Percentiles rank a stretch among this genome's conserved stretches.
Evolutionary conservation across 495 filamentous ascomycete genomes (phyloP).

Genomic region (Podospora comata): DNA sequence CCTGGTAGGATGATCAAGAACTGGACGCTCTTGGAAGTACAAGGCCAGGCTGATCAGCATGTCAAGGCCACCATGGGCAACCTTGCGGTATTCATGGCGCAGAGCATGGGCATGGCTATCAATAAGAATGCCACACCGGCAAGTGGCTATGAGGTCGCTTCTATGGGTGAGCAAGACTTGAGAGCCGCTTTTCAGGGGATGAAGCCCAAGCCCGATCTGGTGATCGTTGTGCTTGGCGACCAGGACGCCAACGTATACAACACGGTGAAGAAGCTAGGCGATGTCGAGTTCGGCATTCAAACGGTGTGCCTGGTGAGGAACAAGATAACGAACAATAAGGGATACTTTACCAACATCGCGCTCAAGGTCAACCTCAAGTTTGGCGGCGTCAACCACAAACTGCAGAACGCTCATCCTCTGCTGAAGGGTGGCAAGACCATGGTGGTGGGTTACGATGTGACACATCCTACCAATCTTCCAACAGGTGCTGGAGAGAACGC

Average conservation of each 20-base stretch:
- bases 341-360: slow-evolving; percentile 69
- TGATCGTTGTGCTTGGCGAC: slow-evolving; percentile 61
- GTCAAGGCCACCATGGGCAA: slow-evolving; percentile 33
- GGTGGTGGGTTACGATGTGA: slow-evolving; percentile 84
- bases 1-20: slow-evolving; percentile 29
- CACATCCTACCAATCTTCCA: slow-evolving; percentile 76
- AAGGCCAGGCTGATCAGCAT: not conserved
- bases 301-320: slow-evolving; percentile 58
- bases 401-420: slow-evolving; percentile 52
- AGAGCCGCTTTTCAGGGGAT: slow-evolving; percentile 20
- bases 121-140: slow-evolving; percentile 7
- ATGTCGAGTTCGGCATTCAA: slow-evolving; percentile 60
- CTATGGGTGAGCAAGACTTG: slow-evolving; percentile 6
- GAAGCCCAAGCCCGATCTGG: slow-evolving; percentile 33
- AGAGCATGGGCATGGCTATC: slow-evolving; percentile 33
- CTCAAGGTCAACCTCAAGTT: slow-evolving; percentile 86
- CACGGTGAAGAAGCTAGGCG: slow-evolving; percentile 63
- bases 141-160: not conserved
- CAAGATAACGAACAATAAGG: slow-evolving; percentile 46
- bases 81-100: slow-evolving; percentile 36
- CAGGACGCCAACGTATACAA: slow-evolving; percentile 57
- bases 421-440: slow-evolving; percentile 62
- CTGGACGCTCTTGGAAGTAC: slow-evolving; percentile 34
- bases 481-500: slow-evolving; percentile 39
- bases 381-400: slow-evolving; percentile 70